Conservation (phyloP, 2,329 filamentous ascomycete species). For the Colletotrichum scovillei region DNA sequence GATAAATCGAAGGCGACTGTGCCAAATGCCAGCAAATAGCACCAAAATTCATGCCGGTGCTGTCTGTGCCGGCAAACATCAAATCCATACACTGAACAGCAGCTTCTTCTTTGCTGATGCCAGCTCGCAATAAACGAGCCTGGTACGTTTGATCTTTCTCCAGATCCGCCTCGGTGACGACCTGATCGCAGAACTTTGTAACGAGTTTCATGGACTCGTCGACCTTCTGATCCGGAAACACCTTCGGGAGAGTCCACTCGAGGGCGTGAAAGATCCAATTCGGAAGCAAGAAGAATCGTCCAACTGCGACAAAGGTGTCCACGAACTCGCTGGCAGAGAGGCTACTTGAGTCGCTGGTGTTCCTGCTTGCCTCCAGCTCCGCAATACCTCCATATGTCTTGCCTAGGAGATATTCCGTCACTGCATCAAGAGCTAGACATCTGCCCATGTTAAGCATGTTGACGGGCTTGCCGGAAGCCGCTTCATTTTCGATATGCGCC, state of each 20-base stretch:
- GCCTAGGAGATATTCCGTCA: background rate
- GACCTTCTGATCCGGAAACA: background rate
- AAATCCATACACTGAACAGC: constrained; percentile 9
- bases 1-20: background rate
- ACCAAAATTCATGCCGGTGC: constrained; percentile 12
- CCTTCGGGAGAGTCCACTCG: background rate
- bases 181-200: background rate
- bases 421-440: background rate
- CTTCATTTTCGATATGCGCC: background rate
- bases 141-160: constrained; percentile 8
- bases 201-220: constrained; percentile 5
- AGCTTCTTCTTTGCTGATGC: background rate
- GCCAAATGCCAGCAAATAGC: constrained; percentile 11
- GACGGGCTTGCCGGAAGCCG: background rate
- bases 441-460: constrained; percentile 1
- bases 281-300: background rate
- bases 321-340: constrained; percentile 10
- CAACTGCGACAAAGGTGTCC: constrained; percentile 9
- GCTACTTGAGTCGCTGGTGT: background rate
- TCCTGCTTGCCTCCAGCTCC: background rate
- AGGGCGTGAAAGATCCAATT: background rate
- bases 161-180: background rate
- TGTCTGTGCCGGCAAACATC: constrained; percentile 11
- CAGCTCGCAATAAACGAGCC: background rate
- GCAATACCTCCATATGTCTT: background rate